Evolutionary conservation across 306 rosid genomes (phyloP).

Genomic region (Vachellia pachyceras): DNA sequence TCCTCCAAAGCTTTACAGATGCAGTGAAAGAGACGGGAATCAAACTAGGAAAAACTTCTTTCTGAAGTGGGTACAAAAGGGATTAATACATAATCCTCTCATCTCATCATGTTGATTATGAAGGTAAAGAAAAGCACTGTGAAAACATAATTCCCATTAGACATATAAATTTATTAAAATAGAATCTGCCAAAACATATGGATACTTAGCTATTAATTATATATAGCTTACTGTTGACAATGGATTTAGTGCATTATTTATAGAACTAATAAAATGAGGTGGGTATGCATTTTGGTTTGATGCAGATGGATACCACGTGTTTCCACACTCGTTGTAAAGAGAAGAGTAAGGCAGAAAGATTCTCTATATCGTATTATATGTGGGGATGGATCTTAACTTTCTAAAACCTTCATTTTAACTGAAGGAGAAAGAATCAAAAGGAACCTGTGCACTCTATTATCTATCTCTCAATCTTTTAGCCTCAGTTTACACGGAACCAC

Average conservation of each 20-base stretch:
- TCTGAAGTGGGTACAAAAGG: neutral
- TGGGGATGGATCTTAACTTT: neutral
- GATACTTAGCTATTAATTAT: neutral
- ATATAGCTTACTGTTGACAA: no score
- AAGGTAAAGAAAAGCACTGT: neutral
- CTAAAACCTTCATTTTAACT: neutral
- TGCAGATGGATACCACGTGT: neutral
- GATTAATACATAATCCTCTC: neutral
- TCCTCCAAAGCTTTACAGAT: neutral
- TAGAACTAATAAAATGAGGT: neutral
- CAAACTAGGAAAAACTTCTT: neutral
- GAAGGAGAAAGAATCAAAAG: constrained; percentile 22
- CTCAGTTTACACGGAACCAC: constrained; percentile 6
- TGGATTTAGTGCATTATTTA: neutral
- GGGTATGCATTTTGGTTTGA: neutral
- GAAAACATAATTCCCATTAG: neutral
- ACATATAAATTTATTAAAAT: no score
- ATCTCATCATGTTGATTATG: neutral
- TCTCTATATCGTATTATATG: neutral
- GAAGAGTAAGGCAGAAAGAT: constrained; percentile 8
- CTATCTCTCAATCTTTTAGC: neutral
- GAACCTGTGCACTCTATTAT: neutral
- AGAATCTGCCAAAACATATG: neutral
- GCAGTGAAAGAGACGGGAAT: neutral
- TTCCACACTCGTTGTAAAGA: neutral